A percentile compares a stretch with the other conserved stretches of the same genome.
Evolutionary conservation across 1,284 basidiomycete genomes (phyloP).

Genomic region (Polyporus tsugae): DNA sequence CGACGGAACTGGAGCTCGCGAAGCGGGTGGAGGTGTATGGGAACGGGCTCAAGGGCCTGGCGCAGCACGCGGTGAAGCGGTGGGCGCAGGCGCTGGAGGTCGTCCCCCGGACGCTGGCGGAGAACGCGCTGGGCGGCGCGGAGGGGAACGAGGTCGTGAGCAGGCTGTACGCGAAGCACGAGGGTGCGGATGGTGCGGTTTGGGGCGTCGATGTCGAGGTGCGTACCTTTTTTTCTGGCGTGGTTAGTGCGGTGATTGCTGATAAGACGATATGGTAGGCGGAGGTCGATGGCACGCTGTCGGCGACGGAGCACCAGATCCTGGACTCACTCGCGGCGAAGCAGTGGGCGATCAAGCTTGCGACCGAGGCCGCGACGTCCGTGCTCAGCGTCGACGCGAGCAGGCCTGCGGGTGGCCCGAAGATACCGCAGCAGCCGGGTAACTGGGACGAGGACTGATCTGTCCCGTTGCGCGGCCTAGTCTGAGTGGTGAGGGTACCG

Average conservation of each 20-base stretch:
- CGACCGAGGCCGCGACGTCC: constrained; percentile 93
- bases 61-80: constrained; percentile 94
- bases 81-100: constrained; percentile 94
- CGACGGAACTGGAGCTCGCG: constrained; percentile 92
- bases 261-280: constrained; percentile 50
- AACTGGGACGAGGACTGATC: constrained; percentile 78
- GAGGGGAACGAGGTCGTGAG: constrained; percentile 95
- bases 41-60: constrained; percentile 88
- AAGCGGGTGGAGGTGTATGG: constrained; percentile 88
- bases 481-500: constrained; percentile 23
- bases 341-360: constrained; percentile 88
- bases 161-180: constrained; percentile 90
- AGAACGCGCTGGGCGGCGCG: constrained; percentile 92
- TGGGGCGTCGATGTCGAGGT: constrained; percentile 97
- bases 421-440: constrained; percentile 82
- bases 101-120: constrained; percentile 91
- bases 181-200: constrained; percentile 69
- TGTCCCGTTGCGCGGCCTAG: background rate
- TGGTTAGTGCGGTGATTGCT: background rate
- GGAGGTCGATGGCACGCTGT: constrained; percentile 79
- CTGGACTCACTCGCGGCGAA: constrained; percentile 90
- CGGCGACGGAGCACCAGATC: constrained; percentile 70
- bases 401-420: constrained; percentile 89
- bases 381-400: constrained; percentile 96
- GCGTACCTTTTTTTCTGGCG: constrained; percentile 22